phyloP scores from a whole-genome alignment of 495 filamentous ascomycete genomes.

The Collariella sp. region DNA sequence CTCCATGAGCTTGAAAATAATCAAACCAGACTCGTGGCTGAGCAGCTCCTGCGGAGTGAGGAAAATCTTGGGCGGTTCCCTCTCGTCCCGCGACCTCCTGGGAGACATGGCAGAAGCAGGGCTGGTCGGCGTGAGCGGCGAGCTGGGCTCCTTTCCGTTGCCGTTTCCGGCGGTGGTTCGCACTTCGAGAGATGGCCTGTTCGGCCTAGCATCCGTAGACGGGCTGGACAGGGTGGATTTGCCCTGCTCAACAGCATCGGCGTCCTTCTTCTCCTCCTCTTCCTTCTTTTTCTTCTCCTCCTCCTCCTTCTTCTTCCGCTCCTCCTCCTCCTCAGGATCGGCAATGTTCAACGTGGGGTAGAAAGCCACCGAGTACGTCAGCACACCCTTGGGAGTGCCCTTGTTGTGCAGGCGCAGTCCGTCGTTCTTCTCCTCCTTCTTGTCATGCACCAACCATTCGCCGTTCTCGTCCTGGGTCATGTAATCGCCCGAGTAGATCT shows the following conservation, averaged over 20 bases:
- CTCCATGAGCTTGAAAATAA: constrained; percentile 92
- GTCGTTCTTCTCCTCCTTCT: constrained; percentile 53
- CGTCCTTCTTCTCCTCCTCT: constrained; percentile 25
- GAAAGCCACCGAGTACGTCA: constrained; percentile 82
- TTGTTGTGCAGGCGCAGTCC: constrained; percentile 58
- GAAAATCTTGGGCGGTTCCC: constrained; percentile 61
- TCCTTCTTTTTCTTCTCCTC: constrained; percentile 20
- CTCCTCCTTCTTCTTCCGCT: constrained; percentile 36
- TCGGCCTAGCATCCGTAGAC: constrained; percentile 34
- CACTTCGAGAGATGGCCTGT: constrained; percentile 25
- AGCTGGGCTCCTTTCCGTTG: constrained; percentile 6
- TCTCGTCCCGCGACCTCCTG: constrained; percentile 50
- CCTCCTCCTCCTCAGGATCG: constrained; percentile 87
- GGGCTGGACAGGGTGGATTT: neutral
- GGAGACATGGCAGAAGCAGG: constrained; percentile 28
- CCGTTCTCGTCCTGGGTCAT: constrained; percentile 68
- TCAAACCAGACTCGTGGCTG: constrained; percentile 80
- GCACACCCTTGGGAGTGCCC: constrained; percentile 62
- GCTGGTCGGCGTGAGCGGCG: constrained; percentile 33
- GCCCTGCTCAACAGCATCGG: constrained; percentile 23
- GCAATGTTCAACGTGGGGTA: constrained; percentile 79
- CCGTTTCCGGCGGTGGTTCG: constrained; percentile 13
- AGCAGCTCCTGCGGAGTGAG: constrained; percentile 70
- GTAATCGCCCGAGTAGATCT: constrained; percentile 70
- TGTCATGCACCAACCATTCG: constrained; percentile 72